These are phyloP conservation scores for Russula compacta DNA, from an alignment of 768 basidiomycete genomes.

Conservation along the genomic window DNA sequence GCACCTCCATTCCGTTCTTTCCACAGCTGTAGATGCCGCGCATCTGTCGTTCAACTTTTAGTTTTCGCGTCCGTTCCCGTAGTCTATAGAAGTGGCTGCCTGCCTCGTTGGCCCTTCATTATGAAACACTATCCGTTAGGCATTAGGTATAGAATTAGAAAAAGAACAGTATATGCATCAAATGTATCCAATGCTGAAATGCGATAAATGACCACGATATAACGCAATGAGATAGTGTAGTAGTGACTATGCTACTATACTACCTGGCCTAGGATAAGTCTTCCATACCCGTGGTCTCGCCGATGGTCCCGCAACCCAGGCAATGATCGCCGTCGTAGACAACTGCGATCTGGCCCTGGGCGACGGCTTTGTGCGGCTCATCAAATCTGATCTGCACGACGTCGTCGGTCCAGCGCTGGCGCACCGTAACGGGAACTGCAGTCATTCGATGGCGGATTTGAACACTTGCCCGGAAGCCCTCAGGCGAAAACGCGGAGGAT, in stretches of 20 bases:
- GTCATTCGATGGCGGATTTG: constrained; percentile 68
- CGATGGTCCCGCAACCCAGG: constrained; percentile 73
- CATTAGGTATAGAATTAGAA: background rate
- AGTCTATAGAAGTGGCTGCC: background rate
- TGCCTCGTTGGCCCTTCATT: background rate
- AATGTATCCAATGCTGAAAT: background rate
- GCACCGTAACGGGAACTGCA: constrained; percentile 28
- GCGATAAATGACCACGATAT: background rate
- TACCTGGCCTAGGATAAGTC: background rate
- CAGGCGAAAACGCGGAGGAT: constrained; percentile 28
- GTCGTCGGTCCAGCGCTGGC: constrained; percentile 5
- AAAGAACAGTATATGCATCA: background rate
- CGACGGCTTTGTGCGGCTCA: constrained; percentile 54
- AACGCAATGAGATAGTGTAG: background rate
- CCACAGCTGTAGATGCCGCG: background rate
- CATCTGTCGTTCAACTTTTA: background rate
- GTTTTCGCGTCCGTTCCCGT: background rate
- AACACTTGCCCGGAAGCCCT: constrained; percentile 42
- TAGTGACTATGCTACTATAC: background rate
- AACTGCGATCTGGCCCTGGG: constrained; percentile 73
- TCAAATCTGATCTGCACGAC: constrained; percentile 43
- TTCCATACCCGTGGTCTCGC: constrained; percentile 2
- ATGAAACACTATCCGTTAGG: constrained; percentile 1
- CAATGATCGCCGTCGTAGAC: constrained; percentile 72
- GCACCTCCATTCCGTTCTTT: background rate